These are phyloP conservation scores for Peronospora destructor DNA, from an alignment of 352 stramenopile genomes.

Conservation along the genomic window DNA sequence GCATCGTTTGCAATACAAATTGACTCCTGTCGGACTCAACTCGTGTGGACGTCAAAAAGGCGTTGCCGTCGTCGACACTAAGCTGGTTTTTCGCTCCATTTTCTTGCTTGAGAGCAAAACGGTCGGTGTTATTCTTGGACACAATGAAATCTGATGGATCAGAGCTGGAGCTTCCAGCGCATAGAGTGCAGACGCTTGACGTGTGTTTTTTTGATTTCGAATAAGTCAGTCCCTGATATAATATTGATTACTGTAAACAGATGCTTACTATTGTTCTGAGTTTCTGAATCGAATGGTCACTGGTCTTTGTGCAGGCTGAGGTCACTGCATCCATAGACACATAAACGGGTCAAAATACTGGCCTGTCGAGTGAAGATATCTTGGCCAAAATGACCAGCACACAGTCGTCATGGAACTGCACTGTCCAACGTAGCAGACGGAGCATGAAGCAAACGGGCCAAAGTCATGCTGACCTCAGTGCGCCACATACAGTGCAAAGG, in stretches of 20 bases:
- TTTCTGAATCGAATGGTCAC: conserved; percentile 17
- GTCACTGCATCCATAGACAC: conserved; percentile 15
- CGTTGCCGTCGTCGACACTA: not conserved
- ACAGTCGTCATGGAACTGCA: conserved; percentile 3
- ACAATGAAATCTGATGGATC: not conserved
- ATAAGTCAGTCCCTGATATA: too few species aligned
- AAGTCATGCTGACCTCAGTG: conserved; percentile 3
- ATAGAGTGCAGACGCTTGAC: too few species aligned
- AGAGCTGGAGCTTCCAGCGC: not conserved
- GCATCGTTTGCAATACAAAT: not conserved
- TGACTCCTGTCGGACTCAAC: not conserved
- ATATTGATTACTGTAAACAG: too few species aligned
- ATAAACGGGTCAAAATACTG: conserved; percentile 2
- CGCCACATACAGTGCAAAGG: conserved; percentile 11
- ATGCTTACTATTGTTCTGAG: conserved; percentile 3
- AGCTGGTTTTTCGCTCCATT: conserved; percentile 17
- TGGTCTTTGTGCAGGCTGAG: conserved; percentile 18
- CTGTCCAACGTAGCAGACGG: conserved; percentile 11
- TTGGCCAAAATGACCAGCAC: conserved; percentile 11
- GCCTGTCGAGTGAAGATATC: not conserved
- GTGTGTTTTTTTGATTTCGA: not conserved
- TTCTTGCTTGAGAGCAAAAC: conserved; percentile 6
- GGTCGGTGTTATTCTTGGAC: not conserved
- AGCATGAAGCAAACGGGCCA: conserved; percentile 12
- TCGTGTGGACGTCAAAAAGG: conserved; percentile 2